These are phyloP conservation scores for Ceratobasidium sp. DNA, from an alignment of 1,284 basidiomycete genomes.

Conservation along the genomic window DNA sequence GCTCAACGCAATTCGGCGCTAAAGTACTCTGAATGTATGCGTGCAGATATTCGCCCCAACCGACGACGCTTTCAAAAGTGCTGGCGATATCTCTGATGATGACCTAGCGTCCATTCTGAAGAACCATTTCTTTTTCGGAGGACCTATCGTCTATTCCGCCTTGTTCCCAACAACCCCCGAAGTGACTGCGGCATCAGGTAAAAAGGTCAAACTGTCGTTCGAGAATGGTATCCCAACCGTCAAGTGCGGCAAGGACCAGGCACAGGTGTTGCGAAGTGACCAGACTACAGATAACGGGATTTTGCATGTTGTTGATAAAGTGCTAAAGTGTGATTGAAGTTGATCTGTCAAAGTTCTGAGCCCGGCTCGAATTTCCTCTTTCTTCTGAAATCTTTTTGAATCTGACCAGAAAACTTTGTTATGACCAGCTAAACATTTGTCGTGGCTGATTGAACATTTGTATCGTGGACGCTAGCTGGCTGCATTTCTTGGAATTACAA, in stretches of 20 bases:
- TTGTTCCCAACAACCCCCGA: background rate
- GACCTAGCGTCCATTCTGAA: background rate
- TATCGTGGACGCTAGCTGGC: too few relatives aligned
- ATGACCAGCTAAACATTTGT: background rate
- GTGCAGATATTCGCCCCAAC: conserved; percentile 26
- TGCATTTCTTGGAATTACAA: too few relatives aligned
- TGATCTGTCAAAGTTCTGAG: background rate
- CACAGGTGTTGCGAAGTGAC: conserved; percentile 1
- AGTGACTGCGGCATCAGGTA: conserved; percentile 3
- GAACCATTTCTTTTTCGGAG: background rate
- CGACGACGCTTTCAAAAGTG: conserved; percentile 22
- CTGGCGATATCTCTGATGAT: conserved; percentile 1
- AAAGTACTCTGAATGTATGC: too few relatives aligned
- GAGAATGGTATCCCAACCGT: background rate
- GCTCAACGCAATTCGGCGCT: background rate
- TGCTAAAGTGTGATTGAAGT: conserved; percentile 36
- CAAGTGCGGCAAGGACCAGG: background rate
- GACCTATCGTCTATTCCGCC: background rate
- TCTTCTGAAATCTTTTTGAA: too few relatives aligned
- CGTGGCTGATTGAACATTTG: too few relatives aligned
- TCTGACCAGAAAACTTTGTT: background rate
- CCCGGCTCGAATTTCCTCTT: background rate
- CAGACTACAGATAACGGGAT: background rate
- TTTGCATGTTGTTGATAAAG: conserved; percentile 15
- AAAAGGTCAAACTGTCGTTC: background rate